Conservation (phyloP, 2,329 filamentous ascomycete genomes). For the Trichoderma asperellum region DNA sequence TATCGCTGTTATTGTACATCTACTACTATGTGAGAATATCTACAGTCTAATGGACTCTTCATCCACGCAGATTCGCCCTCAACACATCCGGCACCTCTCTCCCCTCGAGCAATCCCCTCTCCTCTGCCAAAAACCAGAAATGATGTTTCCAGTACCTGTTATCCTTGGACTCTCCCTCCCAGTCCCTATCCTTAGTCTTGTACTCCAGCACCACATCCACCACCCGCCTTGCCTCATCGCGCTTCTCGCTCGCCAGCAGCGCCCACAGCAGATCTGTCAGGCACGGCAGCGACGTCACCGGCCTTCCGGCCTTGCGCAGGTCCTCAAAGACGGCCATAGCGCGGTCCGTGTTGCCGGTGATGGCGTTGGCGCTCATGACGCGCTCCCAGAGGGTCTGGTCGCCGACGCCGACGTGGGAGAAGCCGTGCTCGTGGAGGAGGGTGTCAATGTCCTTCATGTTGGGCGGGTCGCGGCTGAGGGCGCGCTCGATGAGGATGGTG, state of each 20-base stretch:
- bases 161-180: conserved; percentile 29
- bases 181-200: conserved; percentile 31
- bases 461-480: conserved; percentile 62
- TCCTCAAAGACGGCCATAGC: conserved; percentile 56
- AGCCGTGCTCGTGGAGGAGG: conserved; percentile 62
- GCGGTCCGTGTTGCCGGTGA: conserved; percentile 52
- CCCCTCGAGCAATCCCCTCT: conserved; percentile 45
- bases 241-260: conserved; percentile 36
- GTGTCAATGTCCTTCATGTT: conserved; percentile 62
- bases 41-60: background rate
- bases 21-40: background rate
- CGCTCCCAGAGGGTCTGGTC: conserved; percentile 73
- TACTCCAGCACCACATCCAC: conserved; percentile 40
- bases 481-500: conserved; percentile 72
- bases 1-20: background rate
- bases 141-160: conserved; percentile 52
- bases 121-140: conserved; percentile 54
- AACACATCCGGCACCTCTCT: conserved; percentile 33
- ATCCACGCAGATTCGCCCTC: conserved; percentile 28
- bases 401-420: conserved; percentile 41
- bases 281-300: conserved; percentile 48
- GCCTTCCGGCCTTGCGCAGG: conserved; percentile 46
- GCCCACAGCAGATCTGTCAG: conserved; percentile 49
- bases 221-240: conserved; percentile 40
- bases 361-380: conserved; percentile 68